Evolutionary conservation across 768 basidiomycete genomes (phyloP), one percentile per base, ranked within the genome.

Genomic region (Agrocybe chaxingu): DNA sequence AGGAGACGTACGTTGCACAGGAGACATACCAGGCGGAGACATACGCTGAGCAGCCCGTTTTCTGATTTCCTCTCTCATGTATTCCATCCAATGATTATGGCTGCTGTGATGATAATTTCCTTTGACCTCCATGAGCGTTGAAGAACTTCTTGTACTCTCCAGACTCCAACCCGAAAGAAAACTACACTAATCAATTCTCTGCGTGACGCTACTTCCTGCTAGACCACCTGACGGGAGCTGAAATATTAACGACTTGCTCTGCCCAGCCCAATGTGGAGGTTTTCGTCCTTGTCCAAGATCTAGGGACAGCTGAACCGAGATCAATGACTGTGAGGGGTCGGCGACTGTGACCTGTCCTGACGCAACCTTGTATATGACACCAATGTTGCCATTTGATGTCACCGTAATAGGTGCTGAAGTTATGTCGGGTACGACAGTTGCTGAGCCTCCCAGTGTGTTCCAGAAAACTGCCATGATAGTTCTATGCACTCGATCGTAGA

Each of bases 301-400:
- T 45, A 83, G 53, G 1, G 64, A 69, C 43, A 84, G 54, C 24
- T 66, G 60, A 0, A 78, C 61, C 2, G 60, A 54, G 6, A 54
- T 46, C 19, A 80, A 57, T 0, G 70, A 70, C 60, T 89, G 86
- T 1, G 82, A 82, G 3, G 86, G 87, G 61, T 89, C 86, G 0
- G 85, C 78, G 9, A 86, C 73, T 0, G 77, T 79, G 31, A 89
- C 54, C 18, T 67, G 68, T 33, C 76, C 70, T 1, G 70, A 66
- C 8, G 66, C 55, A 16, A 73, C 39, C 10, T 71, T 61, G 52
- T 77, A 77, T 7, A 81, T 71, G 10, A 84, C 47, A 2, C 70
- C 72, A 4, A 71, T 59, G 16, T 77, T 78, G 8, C 66, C 75
- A 37, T 68, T 72, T 1, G 69, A 57, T n/a, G 68, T 61, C 19